Evolutionary conservation across 805 yeast genomes (phyloP).

Genomic region (Suhomyces sp.): DNA sequence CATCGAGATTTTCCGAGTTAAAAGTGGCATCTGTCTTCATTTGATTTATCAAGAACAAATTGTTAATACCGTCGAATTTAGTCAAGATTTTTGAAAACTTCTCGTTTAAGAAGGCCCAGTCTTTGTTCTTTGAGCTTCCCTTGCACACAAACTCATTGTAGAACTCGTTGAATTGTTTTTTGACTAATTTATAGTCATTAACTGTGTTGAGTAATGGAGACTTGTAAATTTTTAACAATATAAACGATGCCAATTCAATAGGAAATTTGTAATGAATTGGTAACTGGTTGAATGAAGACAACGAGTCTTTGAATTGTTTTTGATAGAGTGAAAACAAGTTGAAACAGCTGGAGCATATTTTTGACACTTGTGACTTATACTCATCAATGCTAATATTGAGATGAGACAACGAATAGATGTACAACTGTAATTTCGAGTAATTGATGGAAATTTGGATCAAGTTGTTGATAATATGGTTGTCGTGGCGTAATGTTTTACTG

Average conservation of each 20-base stretch:
- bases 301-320: conserved; percentile 14
- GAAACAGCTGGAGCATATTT: conserved; percentile 23
- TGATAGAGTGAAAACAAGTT: conserved; percentile 25
- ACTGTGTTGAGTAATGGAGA: conserved; percentile 27
- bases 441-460: conserved; percentile 33
- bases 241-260: conserved; percentile 30
- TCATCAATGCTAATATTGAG: conserved; percentile 21
- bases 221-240: conserved; percentile 31
- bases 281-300: conserved; percentile 24
- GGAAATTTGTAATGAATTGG: conserved; percentile 42
- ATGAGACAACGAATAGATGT: conserved; percentile 31
- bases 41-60: conserved; percentile 11
- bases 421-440: conserved; percentile 38
- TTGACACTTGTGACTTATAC: conserved; percentile 26
- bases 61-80: conserved; percentile 21
- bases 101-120: conserved; percentile 24
- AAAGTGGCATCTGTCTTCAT: conserved; percentile 5
- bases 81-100: conserved; percentile 22
- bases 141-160: conserved; percentile 15
- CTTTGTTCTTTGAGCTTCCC: conserved; percentile 11
- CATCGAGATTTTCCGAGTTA: conserved; percentile 5
- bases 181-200: conserved; percentile 24
- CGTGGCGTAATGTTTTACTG: conserved; percentile 8
- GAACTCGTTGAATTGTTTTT: conserved; percentile 20
- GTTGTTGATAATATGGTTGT: conserved; percentile 19